Conservation (phyloP, 116 monocot genomes). For the Trichopus zeylanicus region DNA sequence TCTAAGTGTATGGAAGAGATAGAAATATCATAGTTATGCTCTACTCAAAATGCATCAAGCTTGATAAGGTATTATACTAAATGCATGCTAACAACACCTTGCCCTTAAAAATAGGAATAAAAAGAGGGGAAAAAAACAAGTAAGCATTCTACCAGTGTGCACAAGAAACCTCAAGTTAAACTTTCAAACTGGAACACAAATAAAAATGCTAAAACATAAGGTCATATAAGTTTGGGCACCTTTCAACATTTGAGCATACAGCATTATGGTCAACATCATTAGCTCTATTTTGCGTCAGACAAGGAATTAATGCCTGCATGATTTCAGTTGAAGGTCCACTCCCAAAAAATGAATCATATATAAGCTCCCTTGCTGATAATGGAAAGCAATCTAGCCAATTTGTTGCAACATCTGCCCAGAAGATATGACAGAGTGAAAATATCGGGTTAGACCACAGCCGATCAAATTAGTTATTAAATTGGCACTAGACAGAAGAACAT, state of each 20-base stretch:
- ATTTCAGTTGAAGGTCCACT: slow-evolving; percentile 59
- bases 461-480: not conserved
- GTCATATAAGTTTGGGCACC: slow-evolving; percentile 24
- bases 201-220: not conserved
- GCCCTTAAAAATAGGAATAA: not conserved
- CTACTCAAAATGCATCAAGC: not conserved
- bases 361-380: slow-evolving; percentile 30
- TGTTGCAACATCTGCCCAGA: slow-evolving; percentile 62
- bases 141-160: not conserved
- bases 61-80: not conserved
- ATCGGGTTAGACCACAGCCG: not conserved
- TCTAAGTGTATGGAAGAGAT: too few species aligned
- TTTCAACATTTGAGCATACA: slow-evolving; percentile 62
- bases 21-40: too few species aligned
- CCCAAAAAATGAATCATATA: slow-evolving; percentile 90
- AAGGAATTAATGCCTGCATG: slow-evolving; percentile 58
- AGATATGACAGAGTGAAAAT: not conserved
- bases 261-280: slow-evolving; percentile 30
- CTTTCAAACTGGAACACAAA: too few species aligned
- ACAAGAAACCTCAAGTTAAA: too few species aligned
- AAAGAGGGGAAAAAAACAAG: not conserved
- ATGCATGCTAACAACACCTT: not conserved
- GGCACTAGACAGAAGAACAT: not conserved
- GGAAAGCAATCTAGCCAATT: slow-evolving; percentile 65
- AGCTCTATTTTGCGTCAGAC: slow-evolving; percentile 26